Percentiles rank a stretch among this genome's conserved stretches.
These are phyloP conservation scores for Aspergillus fructus DNA, from an alignment of 2,329 filamentous ascomycete genomes.

Conservation along the genomic window DNA sequence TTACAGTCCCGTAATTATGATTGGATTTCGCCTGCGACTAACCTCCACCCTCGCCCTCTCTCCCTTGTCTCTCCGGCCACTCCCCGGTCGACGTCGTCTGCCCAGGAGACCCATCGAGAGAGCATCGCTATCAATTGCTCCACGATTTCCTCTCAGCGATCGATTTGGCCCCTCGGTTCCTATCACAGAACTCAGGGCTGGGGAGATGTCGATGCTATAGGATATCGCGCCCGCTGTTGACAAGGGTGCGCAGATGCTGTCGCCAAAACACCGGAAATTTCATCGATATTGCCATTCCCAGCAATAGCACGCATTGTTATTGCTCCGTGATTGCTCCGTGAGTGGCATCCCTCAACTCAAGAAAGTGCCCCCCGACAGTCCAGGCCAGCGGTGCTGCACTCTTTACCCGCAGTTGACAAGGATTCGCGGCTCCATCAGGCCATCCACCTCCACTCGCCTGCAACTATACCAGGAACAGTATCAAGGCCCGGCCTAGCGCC, in stretches of 20 bases:
- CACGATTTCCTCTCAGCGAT: not conserved
- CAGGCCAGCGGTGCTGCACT: not conserved
- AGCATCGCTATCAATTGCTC: not conserved
- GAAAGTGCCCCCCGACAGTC: not conserved
- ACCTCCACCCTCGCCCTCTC: not conserved
- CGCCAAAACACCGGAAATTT: not conserved
- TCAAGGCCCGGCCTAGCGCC: slow-evolving; percentile 7
- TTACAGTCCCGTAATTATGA: not conserved
- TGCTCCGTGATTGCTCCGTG: slow-evolving; percentile 6
- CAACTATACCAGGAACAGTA: slow-evolving; percentile 14
- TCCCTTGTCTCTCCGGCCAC: not conserved
- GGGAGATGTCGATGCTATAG: not conserved
- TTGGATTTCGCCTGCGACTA: not conserved
- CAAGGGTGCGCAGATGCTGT: not conserved
- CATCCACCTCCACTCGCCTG: not conserved
- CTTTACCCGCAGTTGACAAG: slow-evolving; percentile 6
- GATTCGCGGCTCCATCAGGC: slow-evolving; percentile 9
- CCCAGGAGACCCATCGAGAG: not conserved
- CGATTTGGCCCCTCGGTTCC: not conserved
- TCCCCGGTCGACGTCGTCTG: not conserved
- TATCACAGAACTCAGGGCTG: not conserved
- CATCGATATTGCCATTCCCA: not conserved
- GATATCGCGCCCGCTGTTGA: not conserved
- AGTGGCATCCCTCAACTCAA: not conserved
- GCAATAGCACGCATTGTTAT: not conserved